Percentiles rank a stretch among this genome's conserved stretches.
Evolutionary conservation across 805 yeast species (phyloP).

Genomic region (Kodamaea neixiangensis): DNA sequence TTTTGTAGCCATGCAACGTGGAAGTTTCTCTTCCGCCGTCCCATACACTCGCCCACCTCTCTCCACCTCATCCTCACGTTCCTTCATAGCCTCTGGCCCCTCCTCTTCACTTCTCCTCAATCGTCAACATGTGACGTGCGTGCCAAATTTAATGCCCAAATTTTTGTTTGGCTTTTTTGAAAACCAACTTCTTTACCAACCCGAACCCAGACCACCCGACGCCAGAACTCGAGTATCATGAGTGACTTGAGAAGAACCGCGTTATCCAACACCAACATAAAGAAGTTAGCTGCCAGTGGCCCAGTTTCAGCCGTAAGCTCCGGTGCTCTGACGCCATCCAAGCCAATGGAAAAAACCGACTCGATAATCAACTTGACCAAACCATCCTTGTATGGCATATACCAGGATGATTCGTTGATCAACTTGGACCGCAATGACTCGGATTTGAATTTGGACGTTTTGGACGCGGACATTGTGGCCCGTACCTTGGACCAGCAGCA

Average conservation of each 20-base stretch:
- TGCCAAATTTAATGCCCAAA: neutral
- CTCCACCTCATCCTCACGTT: neutral
- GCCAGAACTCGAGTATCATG: neutral
- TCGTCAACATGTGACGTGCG: slow-evolving; percentile 1
- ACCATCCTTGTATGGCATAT: slow-evolving; percentile 53
- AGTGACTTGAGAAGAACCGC: slow-evolving; percentile 20
- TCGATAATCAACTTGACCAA: slow-evolving; percentile 51
- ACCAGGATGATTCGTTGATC: slow-evolving; percentile 44
- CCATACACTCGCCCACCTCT: neutral
- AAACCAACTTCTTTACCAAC: neutral
- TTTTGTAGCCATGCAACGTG: neutral
- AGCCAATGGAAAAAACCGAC: slow-evolving; percentile 32
- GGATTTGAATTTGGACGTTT: slow-evolving; percentile 17
- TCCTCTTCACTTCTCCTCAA: neutral
- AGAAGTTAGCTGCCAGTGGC: slow-evolving; percentile 13
- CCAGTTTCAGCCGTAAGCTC: slow-evolving; percentile 14
- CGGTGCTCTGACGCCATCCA: slow-evolving; percentile 22
- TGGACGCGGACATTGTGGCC: slow-evolving; percentile 9
- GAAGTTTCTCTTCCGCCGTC: neutral
- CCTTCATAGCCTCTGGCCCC: neutral
- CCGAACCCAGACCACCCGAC: neutral
- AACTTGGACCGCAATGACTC: slow-evolving; percentile 27
- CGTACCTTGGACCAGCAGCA: neutral
- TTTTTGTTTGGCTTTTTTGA: neutral
- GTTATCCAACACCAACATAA: slow-evolving; percentile 20